Evolutionary conservation across 1,284 basidiomycete genomes (phyloP), one percentile per base, ranked within the genome.

Genomic region (Veloboletus limbatus): DNA sequence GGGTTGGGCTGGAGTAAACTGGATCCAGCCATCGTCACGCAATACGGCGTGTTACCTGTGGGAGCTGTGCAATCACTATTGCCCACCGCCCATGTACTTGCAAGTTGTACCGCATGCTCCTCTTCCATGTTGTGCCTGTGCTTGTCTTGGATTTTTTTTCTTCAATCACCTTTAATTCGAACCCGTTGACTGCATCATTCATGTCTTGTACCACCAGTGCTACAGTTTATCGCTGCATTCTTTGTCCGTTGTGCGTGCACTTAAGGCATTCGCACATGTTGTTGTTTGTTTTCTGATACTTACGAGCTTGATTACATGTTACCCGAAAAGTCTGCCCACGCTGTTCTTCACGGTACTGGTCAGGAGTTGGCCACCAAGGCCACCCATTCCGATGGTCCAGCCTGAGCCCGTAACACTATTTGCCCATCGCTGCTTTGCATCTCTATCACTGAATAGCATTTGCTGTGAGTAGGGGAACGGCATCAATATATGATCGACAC

Each of bases 361-460:
- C 25, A 94, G 65, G 27, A 96, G 68, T 59, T 89, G 86, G 8
- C 88, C 85, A 3, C 91, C 88, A 39, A 94, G 67, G 0, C 88
- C 84, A 33, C 86, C 84, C 51, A 90, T 63, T 28, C 82, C 82
- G 56, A 79, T 62, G 54, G 68, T 69, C 79, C 86, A 88, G 27
- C 74, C 76, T 3, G 79, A 78, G 14, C 80, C 71, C 14, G 79
- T 77, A 13, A 88, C 73, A 37, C 73, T 76, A 53, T 78, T 82
- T 2, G 89, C 88, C 89, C 88, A 93, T 47, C 82, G 80, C 60
- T 82, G 77, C 66, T 94, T 93, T 25, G 91, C 87, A 58, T 96
- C 92, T 43, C 91, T 80, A 63, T 96, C 92, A 24, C 92, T 93
- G 60, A 8, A 48, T 33, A 26, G 7, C 30, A 28, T 30, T n/a